Base-by-base conservation (phyloP, 2,329 filamentous ascomycete genomes). In the Plectosphaerella plurivora region DNA sequence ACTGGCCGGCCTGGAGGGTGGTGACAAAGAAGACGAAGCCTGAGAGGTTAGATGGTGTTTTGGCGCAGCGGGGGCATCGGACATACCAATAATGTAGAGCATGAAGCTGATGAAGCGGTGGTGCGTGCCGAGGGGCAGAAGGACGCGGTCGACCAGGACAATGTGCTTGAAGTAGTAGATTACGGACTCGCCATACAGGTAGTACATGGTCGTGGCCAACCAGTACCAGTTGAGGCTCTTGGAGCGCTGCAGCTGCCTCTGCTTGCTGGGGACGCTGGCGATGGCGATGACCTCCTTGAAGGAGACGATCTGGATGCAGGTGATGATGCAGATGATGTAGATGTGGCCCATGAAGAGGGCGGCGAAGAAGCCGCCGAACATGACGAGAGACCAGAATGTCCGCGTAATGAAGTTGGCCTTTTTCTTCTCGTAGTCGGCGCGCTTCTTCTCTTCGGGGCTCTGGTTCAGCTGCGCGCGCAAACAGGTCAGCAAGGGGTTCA, bases 101-200 rank as follows among this genome's bases (percentile, higher is more conserved):
- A 95, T 88, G 67, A 99, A 97, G 77, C 92, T 96, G 70, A 99
- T 97, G 77, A 99, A 99, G 61, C 94, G 84, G 70, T 99, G 94
- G 74, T 99, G 94, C 15, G 93, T 97, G 51, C 94, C 92, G 67
- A 99, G 85, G 9, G 94, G 94, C 53, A 97, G 77, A 56, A 99
- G 78, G 45, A 97, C 89, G 70, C 88, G 90, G 73, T 99, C 94
- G 45, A 99, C 92, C 54, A 99, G 76, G 44, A 99, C 86, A 60
- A 99, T 93, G 68, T 99, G 94, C 80, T 99, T 99, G 75, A 99
- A 99, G 74, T 99, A 99, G 76, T 99, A 99, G 65, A 99, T 96
- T 65, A 99, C 93, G 64, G 91, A 97, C 74, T 99, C 94, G 66
- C 94, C 94, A 68, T 99, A 99, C 49, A 99, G 79, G 63, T 96